Percentiles rank a stretch among this genome's conserved stretches.
phyloP scores from a whole-genome alignment of 768 basidiomycete genomes.

The Podaxis mareebaensis region DNA sequence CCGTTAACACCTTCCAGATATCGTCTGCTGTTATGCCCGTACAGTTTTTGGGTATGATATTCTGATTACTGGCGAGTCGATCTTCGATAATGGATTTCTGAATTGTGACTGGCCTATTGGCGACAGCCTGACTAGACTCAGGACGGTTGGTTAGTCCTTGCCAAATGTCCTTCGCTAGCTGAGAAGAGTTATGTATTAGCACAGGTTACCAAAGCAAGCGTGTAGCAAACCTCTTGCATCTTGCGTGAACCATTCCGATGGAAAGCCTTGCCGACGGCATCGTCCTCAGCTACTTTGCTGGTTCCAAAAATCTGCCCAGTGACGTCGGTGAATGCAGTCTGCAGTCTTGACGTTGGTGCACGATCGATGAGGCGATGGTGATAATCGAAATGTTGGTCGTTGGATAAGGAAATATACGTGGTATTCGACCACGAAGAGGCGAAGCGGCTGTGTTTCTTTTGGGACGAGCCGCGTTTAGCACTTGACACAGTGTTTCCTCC shows the following conservation, averaged over 20 bases:
- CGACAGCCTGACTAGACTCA: neutral
- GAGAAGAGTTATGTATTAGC: neutral
- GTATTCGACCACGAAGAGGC: neutral
- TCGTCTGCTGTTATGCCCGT: neutral
- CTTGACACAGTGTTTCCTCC: neutral
- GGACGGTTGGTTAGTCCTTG: neutral
- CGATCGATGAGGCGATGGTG: conserved; percentile 2
- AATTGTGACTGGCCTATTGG: neutral
- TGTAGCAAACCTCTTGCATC: neutral
- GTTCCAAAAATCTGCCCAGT: conserved; percentile 9
- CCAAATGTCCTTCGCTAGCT: conserved; percentile 4
- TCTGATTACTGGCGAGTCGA: neutral
- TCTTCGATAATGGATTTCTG: neutral
- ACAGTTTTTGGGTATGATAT: neutral
- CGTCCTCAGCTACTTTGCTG: neutral
- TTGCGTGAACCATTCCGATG: conserved; percentile 7
- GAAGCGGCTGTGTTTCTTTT: neutral
- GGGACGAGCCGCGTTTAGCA: neutral
- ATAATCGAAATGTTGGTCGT: conserved; percentile 2
- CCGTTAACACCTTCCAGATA: conserved; percentile 1
- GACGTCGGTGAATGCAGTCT: conserved; percentile 7
- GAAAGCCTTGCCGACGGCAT: conserved; percentile 3
- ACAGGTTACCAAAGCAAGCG: no score
- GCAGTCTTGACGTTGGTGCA: conserved; percentile 1
- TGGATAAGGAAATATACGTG: neutral